Base-by-base conservation (phyloP, 83 land plant species). In the Picea mariana region DNA sequence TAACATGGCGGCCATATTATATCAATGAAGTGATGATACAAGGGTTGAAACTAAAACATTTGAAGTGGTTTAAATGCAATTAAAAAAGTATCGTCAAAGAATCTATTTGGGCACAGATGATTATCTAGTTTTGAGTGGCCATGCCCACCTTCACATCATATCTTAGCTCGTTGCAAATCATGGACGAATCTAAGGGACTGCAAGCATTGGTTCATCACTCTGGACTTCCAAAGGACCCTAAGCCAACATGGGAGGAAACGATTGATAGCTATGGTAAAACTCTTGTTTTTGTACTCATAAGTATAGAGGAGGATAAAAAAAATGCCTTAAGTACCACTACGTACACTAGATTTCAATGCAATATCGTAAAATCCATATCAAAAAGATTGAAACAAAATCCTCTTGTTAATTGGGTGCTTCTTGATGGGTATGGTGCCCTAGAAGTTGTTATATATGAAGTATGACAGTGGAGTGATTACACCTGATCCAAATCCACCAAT, bases 291-390 rank as follows among this genome's bases (percentile, higher is more conserved):
- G 93, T 85, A 65, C 80, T 85, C 64, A 84, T 84, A 75, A 85
- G 86, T 87, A 89, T 87, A 87, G 95, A 93, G 79, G 95, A 93
- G 83, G 95, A 93, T n/a, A 93, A 93, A 86, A 93, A 93, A 85
- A 93, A 93, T 81, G 95, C 95, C 23, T 88, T 93, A 55, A 91
- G 93, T 49, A 93, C 95, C 67, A 93, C 95, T 3, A 89, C 91
- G 0, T 93, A 93, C 65, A 93, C 95, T 82, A 93, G 95, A 59
- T 93, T 93, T 68, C 95, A 93, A 61, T 93, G 95, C 85, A 93
- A 93, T 1, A 91, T 93, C 1, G 69, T 77, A 38, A 93, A 93
- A 85, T 90, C 89, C 79, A 91, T 90, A 65, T 93, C 95, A 58
- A 91, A 93, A 77, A 93, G 86, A 77, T 91, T 93, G 77, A 91